Base-by-base conservation (phyloP, 2,329 filamentous ascomycete species). In the Penicillium sp. region DNA sequence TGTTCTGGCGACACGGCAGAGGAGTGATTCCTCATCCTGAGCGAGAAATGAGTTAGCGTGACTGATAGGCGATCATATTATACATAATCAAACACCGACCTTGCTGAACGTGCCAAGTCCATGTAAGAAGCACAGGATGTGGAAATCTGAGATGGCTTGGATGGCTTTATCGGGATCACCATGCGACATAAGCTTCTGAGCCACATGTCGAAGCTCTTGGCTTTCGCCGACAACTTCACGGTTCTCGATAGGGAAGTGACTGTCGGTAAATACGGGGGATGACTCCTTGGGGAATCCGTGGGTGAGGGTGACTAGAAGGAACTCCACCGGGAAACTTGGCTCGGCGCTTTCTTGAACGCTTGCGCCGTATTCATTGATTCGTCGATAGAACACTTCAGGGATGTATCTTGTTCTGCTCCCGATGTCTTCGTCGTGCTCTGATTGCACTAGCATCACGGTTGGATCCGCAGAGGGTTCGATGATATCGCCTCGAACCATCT, bases 341-440 rank as follows among this genome's bases (percentile, higher is more conserved):
- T 96, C 97, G 19, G 93, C 93, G 62, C 95, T 97, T 70, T 97
- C 89, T 68, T 96, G 93, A 7, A 97, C 93, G 60, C 92, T 95
- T 56, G 87, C 89, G 29, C 91, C 91, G 66, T 99, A 95, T 69
- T 99, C 92, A 70, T 99, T 99, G 71, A 95, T 89, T 60, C 83
- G 85, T 54, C 92, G 84, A 74, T 95, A 99, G 72, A 97, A 99
- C 4, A 99, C 92, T 64, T 99, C 93, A 0, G 93, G 93, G 18
- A 99, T 95, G 66, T 99, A 99, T 61, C 91, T 82, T 19, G 86
- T 84, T 48, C 83, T 83, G 67, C 80, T 86, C 41, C 72, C 76
- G 47, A 75, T 82, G 59, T 76, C 82, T 56, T 90, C 86, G 43
- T 96, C 90, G 51, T 92, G 88, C 66, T 97, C 92, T 19, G 88